Percentiles rank a stretch among this genome's conserved stretches.
Conservation (phyloP, 1,284 basidiomycete species). For the Agroathelia rolfsii region DNA sequence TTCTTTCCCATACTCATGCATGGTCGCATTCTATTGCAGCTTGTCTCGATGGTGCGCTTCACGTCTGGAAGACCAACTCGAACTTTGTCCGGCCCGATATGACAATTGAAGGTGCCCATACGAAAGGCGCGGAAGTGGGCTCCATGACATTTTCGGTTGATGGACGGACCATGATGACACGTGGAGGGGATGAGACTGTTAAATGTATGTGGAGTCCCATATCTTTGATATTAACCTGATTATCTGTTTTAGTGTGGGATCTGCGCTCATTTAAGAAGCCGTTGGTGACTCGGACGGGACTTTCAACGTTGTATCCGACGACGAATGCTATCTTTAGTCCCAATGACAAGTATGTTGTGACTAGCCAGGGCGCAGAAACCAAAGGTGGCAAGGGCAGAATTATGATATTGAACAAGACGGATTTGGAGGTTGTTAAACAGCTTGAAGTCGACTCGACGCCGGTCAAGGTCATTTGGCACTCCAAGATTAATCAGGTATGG, state of each 20-base stretch:
- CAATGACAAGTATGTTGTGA: slow-evolving; percentile 79
- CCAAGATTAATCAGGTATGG: slow-evolving; percentile 89
- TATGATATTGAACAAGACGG: slow-evolving; percentile 63
- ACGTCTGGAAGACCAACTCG: slow-evolving; percentile 87
- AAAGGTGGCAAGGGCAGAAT: slow-evolving; percentile 65
- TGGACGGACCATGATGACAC: slow-evolving; percentile 69
- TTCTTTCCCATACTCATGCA: slow-evolving; percentile 9
- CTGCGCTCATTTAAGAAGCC: slow-evolving; percentile 82
- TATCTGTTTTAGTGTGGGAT: slow-evolving; percentile 75
- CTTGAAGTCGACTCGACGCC: slow-evolving; percentile 68
- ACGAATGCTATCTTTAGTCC: slow-evolving; percentile 93
- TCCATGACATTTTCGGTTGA: slow-evolving; percentile 81
- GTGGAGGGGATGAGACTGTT: slow-evolving; percentile 90
- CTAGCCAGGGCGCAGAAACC: slow-evolving; percentile 60
- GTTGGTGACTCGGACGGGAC: slow-evolving; percentile 48
- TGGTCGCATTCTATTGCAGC: slow-evolving; percentile 38
- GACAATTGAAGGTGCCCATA: slow-evolving; percentile 80
- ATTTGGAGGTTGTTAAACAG: slow-evolving; percentile 56
- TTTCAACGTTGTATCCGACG: slow-evolving; percentile 79
- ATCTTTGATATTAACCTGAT: slow-evolving; percentile 1
- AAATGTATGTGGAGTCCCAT: slow-evolving; percentile 58
- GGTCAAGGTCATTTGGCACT: slow-evolving; percentile 86
- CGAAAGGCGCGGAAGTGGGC: slow-evolving; percentile 74
- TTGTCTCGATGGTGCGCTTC: slow-evolving; percentile 84
- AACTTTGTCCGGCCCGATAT: slow-evolving; percentile 88